Evolutionary conservation across 371 early-diverging fungal species (phyloP), one percentile per base, ranked within the genome.

Genomic region (Apophysomyces trapeziformis): DNA sequence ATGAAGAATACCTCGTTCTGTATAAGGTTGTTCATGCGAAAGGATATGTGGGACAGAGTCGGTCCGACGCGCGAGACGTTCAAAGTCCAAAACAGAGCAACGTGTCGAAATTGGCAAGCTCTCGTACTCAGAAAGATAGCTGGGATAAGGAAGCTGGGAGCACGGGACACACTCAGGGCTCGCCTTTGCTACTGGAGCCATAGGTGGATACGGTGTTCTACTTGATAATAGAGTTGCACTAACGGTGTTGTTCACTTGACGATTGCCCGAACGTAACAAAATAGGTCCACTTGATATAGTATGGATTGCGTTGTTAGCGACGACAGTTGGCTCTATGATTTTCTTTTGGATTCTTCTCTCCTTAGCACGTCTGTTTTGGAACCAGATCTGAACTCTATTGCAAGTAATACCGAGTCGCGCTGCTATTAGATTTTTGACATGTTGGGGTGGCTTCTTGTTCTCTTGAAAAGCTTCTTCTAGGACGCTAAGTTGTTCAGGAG

Each of bases 321-420:
- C 6, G 13, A 18, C 6, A 5, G n/a, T 16, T 57, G 12, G 38
- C 1, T 58, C 8, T 6, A 58, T 6, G 56, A 0, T 36, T 26
- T 60, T 60, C 16, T 16, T 60, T 7, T 21, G 21, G 32, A 9
- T 7, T 36, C 38, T n/a, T 45, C 21, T 57, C 7, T 58, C 58
- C 65, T 65, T 65, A 18, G 65, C 38, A 13, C 65, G 58, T 12
- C 65, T 41, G 45, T 65, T 65, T 36, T 65, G 65, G n/a, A 58
- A 65, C 65, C 65, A 65, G 11, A 65, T 45, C 21, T 65, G 65
- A 2, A 65, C 13, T 36, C 44, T 38, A 8, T 38, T 57, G 18
- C 21, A 13, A 9, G 16, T 12, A 16, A 58, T 35, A 45, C 35
- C 32, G 2, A 65, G 32, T 45, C 45, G 18, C 12, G 8, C 16